A percentile compares a stretch with the other conserved stretches of the same genome.
phyloP scores from a whole-genome alignment of 495 filamentous ascomycete genomes.

The Tuber indicum region DNA sequence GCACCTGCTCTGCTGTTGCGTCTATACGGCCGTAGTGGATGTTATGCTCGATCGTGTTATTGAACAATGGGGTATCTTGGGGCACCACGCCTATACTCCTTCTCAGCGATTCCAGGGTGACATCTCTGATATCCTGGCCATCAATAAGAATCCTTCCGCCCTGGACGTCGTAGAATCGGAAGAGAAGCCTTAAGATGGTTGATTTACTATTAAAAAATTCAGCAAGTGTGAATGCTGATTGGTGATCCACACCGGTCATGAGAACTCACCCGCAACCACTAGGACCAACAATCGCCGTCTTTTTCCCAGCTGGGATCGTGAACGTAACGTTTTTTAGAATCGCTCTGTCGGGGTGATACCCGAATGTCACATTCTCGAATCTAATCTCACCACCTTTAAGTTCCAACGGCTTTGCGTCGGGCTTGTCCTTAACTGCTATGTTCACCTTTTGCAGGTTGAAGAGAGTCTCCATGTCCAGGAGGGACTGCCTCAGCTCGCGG shows the following conservation, averaged over 20 bases:
- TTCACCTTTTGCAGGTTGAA: conserved; percentile 99
- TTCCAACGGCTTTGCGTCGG: conserved; percentile 62
- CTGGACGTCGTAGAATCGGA: conserved; percentile 91
- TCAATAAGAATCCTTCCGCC: conserved; percentile 82
- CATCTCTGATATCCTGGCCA: conserved; percentile 81
- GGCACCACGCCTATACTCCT: conserved; percentile 90
- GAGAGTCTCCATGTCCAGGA: conserved; percentile 96
- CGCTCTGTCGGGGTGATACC: conserved; percentile 78
- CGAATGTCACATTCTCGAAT: conserved; percentile 93
- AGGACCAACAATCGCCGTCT: conserved; percentile 90
- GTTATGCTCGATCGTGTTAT: conserved; percentile 90
- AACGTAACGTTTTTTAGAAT: conserved; percentile 79
- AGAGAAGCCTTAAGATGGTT: conserved; percentile 80
- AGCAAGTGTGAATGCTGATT: not conserved
- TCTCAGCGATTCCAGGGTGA: conserved; percentile 73
- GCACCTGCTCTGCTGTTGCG: conserved; percentile 65
- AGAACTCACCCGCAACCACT: conserved; percentile 67
- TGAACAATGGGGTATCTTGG: conserved; percentile 95
- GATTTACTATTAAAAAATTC: conserved; percentile 55
- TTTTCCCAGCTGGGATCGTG: conserved; percentile 90
- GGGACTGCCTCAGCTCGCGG: conserved; percentile 85
- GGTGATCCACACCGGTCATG: not conserved
- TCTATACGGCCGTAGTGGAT: conserved; percentile 88
- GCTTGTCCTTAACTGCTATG: conserved; percentile 69
- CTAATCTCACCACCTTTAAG: conserved; percentile 80